Conservation (phyloP, 202 grass and related monocot genomes). For the Alloteropsis angusta region DNA sequence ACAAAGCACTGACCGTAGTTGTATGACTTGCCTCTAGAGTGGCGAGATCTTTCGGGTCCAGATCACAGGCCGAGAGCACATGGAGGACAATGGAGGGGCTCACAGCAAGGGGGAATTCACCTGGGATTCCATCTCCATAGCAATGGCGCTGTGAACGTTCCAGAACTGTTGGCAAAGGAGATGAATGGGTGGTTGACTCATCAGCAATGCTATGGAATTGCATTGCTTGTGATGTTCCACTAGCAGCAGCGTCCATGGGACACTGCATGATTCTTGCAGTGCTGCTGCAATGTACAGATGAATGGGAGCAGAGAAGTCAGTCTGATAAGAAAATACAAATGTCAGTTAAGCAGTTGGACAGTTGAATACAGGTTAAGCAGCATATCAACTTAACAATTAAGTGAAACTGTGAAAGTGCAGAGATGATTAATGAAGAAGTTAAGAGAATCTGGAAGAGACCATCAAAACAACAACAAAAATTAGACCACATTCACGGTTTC, state of each 20-base stretch:
- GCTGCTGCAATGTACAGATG: slow-evolving; percentile 20
- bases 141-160: slow-evolving; percentile 38
- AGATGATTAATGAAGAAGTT: background rate
- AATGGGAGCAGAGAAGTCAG: slow-evolving; percentile 6
- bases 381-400: background rate
- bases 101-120: slow-evolving; percentile 44
- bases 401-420: background rate
- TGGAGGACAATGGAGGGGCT: slow-evolving; percentile 59
- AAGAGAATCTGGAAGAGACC: background rate
- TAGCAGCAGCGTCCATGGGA: slow-evolving; percentile 39
- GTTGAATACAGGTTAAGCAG: background rate
- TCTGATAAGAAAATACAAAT: background rate
- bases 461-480: background rate
- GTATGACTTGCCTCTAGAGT: slow-evolving; percentile 57
- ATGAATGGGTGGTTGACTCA: slow-evolving; percentile 21
- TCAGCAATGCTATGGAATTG: slow-evolving; percentile 40
- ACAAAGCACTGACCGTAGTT: slow-evolving; percentile 7
- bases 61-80: slow-evolving; percentile 42
- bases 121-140: slow-evolving; percentile 29
- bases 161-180: slow-evolving; percentile 1
- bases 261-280: slow-evolving; percentile 35
- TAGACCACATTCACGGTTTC: background rate
- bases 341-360: background rate
- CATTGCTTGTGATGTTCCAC: slow-evolving; percentile 23
- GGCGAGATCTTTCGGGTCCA: slow-evolving; percentile 55